phyloP scores from a whole-genome alignment of 2,329 filamentous ascomycete species.

The Talaromyces verruculosus region DNA sequence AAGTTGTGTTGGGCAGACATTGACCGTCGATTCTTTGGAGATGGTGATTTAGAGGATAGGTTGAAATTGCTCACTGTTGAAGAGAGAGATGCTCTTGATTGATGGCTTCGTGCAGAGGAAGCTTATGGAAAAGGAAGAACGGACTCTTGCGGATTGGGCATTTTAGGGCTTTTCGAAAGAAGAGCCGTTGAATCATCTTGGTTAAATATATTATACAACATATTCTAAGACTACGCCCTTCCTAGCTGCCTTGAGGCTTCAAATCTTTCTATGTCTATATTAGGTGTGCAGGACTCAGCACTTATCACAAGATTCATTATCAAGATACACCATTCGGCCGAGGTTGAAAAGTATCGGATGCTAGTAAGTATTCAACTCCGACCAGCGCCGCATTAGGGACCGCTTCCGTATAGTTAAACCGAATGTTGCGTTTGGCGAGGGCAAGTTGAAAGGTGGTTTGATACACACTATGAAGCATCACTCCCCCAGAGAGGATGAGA shows the following conservation, averaged over 20 bases:
- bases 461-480: slow-evolving; percentile 19
- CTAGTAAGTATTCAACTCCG: slow-evolving; percentile 18
- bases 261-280: background rate
- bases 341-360: background rate
- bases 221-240: too few species aligned
- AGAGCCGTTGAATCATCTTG: background rate
- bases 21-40: slow-evolving; percentile 29
- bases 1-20: slow-evolving; percentile 29
- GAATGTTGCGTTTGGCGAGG: slow-evolving; percentile 4
- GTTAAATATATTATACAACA: background rate
- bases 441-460: slow-evolving; percentile 13
- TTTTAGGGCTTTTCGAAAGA: background rate
- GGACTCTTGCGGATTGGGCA: background rate
- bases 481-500: slow-evolving; percentile 17
- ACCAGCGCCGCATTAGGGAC: slow-evolving; percentile 12
- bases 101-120: slow-evolving; percentile 26
- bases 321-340: background rate
- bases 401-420: slow-evolving; percentile 15
- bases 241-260: background rate
- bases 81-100: slow-evolving; percentile 26
- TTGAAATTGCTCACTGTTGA: slow-evolving; percentile 24
- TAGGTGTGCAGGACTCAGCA: background rate
- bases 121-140: slow-evolving; percentile 9
- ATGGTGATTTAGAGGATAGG: slow-evolving; percentile 23
- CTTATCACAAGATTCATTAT: background rate